A percentile compares a stretch with the other conserved stretches of the same genome.
phyloP scores from a whole-genome alignment of 164 flowering plant genomes.

The Chloranthus sessilifolius region DNA sequence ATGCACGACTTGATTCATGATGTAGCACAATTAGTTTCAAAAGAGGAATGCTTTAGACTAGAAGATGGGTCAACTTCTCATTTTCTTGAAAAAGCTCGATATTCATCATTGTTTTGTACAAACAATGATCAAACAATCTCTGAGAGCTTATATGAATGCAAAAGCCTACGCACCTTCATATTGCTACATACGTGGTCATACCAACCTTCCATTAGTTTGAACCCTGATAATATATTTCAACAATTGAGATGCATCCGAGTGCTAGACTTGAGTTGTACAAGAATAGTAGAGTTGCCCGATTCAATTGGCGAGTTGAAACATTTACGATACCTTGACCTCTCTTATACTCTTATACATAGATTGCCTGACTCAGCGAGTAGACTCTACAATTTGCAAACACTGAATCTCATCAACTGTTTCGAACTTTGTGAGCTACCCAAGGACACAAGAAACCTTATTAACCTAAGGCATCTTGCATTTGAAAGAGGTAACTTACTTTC shows the following conservation, averaged over 20 bases:
- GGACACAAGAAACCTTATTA: not conserved
- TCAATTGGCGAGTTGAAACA: slow-evolving; percentile 6
- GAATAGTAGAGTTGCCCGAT: not conserved
- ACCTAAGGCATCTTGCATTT: slow-evolving; percentile 16
- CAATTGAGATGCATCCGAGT: not conserved
- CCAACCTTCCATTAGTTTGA: too few species aligned
- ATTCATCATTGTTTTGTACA: too few species aligned
- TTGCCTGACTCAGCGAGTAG: slow-evolving; percentile 14
- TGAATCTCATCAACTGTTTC: slow-evolving; percentile 17
- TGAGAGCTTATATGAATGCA: too few species aligned
- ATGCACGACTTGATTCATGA: too few species aligned
- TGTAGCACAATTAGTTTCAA: too few species aligned
- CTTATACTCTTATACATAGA: not conserved
- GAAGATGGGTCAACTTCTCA: too few species aligned
- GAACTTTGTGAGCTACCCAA: slow-evolving; percentile 12
- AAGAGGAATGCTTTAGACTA: too few species aligned
- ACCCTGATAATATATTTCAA: not conserved
- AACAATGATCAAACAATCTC: too few species aligned
- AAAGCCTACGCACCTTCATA: too few species aligned
- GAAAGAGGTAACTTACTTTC: not conserved
- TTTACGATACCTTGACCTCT: slow-evolving; percentile 5
- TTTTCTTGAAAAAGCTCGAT: too few species aligned
- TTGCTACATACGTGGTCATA: too few species aligned
- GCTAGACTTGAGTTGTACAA: not conserved
- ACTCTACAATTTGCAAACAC: slow-evolving; percentile 15